These are phyloP conservation scores for Cornus kousa DNA, from an alignment of 148 eudicot species.

Conservation along the genomic window DNA sequence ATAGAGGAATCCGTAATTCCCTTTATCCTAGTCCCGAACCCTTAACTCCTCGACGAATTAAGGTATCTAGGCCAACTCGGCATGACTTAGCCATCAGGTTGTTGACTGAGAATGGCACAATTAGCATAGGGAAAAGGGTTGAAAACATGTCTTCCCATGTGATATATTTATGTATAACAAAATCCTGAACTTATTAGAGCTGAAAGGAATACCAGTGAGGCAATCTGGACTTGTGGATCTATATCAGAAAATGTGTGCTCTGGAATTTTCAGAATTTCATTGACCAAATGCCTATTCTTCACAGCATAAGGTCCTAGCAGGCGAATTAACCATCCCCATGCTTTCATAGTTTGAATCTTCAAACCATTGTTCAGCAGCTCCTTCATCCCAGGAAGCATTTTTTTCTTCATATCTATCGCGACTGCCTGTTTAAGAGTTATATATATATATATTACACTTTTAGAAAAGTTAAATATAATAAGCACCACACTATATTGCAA, in stretches of 20 bases:
- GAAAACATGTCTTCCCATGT: background rate
- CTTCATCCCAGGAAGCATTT: slow-evolving; percentile 58
- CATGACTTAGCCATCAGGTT: background rate
- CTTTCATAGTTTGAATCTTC: slow-evolving; percentile 71
- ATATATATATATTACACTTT: background rate
- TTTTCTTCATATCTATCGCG: slow-evolving; percentile 59
- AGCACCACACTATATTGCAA: background rate
- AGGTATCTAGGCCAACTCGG: no score
- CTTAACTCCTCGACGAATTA: no score
- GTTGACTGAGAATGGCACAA: background rate
- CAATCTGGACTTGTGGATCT: slow-evolving; percentile 78
- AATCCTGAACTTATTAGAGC: background rate
- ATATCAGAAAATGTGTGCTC: slow-evolving; percentile 71
- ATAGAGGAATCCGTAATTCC: no score
- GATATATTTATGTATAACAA: background rate
- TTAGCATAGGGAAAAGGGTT: background rate
- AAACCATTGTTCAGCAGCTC: slow-evolving; percentile 57
- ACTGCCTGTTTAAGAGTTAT: slow-evolving; percentile 41
- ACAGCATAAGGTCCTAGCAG: slow-evolving; percentile 61
- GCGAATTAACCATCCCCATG: slow-evolving; percentile 87
- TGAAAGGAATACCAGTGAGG: slow-evolving; percentile 61
- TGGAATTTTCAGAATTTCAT: slow-evolving; percentile 76
- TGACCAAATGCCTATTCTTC: slow-evolving; percentile 65
- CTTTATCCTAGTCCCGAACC: no score
- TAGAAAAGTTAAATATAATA: background rate